Evolutionary conservation across 352 stramenopile genomes (phyloP), one percentile per base, ranked within the genome.

Genomic region (Pythium myriotylum): DNA sequence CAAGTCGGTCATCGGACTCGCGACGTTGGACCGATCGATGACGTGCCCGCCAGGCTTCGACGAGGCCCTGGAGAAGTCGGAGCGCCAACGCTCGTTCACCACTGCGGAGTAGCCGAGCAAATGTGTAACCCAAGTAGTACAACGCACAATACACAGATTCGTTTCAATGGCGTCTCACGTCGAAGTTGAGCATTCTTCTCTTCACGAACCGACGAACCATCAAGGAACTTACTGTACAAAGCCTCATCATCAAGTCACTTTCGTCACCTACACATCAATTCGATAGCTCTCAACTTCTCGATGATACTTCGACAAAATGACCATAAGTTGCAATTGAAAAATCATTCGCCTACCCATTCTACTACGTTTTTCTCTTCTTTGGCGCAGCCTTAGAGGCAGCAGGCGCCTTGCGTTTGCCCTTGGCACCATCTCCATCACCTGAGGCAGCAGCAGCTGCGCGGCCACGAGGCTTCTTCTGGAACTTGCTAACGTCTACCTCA

Each of bases 401-500:
- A 9, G 67, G 56, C 32, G 76, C 57, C 59, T 92, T 92, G 54
- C 81, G 77, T 60, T 92, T 92, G 19, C 58, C 42, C 40, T 71
- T 65, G 37, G 23, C 56, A 49, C 35, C 54, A 27, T 19, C n/a
- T 27, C 46, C 29, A 13, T 53, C 47, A 40, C 39, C 29, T 20
- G 20, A 58, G 17, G 29, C 29, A 23, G 60, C 54, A 0, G 53
- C 53, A 17, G 65, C 47, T 12, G 70, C 66, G 52, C 70, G 47
- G 22, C 76, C 72, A 5, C 81, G 73, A 8, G 67, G 14, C 39
- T 95, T 95, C 69, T 89, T 93, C 59, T 93, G 84, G 59, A 95
- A 95, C 67, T 89, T 86, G 59, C 74, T 88, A 50, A 93, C 68
- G 46, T 94, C 84, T 3, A 65, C 55, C 22, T 84, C 59, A 29